Conservation (phyloP, 768 basidiomycete genomes). For the Serendipita sp. region DNA sequence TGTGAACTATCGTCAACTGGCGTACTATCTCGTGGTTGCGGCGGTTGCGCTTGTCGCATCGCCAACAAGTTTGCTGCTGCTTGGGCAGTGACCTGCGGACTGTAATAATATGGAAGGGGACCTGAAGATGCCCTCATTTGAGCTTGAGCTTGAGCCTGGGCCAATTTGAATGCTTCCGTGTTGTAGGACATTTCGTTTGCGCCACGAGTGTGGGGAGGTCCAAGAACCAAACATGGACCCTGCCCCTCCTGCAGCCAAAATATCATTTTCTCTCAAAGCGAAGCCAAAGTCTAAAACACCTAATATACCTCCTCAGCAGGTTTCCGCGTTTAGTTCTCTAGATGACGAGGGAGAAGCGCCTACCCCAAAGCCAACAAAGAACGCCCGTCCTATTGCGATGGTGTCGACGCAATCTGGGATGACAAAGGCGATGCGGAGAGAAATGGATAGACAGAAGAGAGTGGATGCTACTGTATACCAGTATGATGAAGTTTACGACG, state of each 20-base stretch:
- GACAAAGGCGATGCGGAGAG: slow-evolving; percentile 51
- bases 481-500: slow-evolving; percentile 94
- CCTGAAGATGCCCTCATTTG: not conserved
- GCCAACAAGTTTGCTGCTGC: not conserved
- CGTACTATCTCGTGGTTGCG: not conserved
- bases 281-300: slow-evolving; percentile 39
- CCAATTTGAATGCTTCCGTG: not conserved
- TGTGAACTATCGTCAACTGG: not conserved
- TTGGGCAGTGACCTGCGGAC: not conserved
- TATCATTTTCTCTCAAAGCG: slow-evolving; percentile 66
- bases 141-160: not conserved
- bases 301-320: slow-evolving; percentile 25
- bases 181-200: not conserved
- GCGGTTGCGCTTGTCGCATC: not conserved
- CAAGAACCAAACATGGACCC: not conserved
- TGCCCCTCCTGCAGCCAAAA: slow-evolving; percentile 42
- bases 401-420: slow-evolving; percentile 39
- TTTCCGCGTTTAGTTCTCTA: slow-evolving; percentile 43
- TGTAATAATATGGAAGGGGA: not conserved
- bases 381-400: slow-evolving; percentile 32
- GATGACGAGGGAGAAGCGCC: slow-evolving; percentile 34
- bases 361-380: slow-evolving; percentile 15
- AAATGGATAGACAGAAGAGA: slow-evolving; percentile 61
- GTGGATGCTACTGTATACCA: slow-evolving; percentile 76
- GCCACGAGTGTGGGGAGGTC: not conserved